Evolutionary conservation across 768 basidiomycete species (phyloP).

Genomic region (Phlebiopsis gigantea): DNA sequence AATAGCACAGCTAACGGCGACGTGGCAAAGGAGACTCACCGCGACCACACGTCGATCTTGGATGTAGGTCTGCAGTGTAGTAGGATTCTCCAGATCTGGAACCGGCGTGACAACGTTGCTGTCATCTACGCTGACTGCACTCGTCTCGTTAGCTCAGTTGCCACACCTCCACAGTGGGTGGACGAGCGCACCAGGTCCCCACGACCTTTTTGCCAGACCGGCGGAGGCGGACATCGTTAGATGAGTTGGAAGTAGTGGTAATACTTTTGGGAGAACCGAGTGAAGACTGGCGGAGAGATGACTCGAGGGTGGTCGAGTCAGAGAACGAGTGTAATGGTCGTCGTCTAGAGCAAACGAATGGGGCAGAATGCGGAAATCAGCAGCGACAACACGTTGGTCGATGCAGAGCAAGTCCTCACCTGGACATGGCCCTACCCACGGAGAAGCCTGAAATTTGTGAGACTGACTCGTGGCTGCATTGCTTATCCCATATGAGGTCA

Average conservation of each 20-base stretch:
- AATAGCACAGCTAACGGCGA: slow-evolving; percentile 1
- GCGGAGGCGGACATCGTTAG: not conserved
- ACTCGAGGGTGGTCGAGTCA: not conserved
- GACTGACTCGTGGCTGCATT: not conserved
- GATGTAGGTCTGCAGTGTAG: slow-evolving; percentile 66
- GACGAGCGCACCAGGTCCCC: not conserved
- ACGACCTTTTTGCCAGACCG: slow-evolving; percentile 4
- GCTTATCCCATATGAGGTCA: not conserved
- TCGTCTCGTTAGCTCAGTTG: not conserved
- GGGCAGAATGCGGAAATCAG: not conserved
- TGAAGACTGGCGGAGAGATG: not conserved
- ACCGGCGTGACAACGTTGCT: slow-evolving; percentile 46
- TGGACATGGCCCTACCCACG: not conserved
- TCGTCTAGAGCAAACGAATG: not conserved
- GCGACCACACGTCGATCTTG: slow-evolving; percentile 78
- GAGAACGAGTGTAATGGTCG: not conserved
- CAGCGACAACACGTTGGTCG: not conserved
- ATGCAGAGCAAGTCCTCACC: not conserved
- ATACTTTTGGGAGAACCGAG: not conserved
- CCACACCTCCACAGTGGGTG: slow-evolving; percentile 11
- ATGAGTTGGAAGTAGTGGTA: not conserved
- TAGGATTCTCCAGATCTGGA: slow-evolving; percentile 49
- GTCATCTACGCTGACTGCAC: slow-evolving; percentile 33
- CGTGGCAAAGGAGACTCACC: slow-evolving; percentile 37
- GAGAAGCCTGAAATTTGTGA: slow-evolving; percentile 2